Percentiles rank a stretch among this genome's conserved stretches.
Evolutionary conservation across 352 stramenopile species (phyloP).

Genomic region (Thalassiosira allenii): DNA sequence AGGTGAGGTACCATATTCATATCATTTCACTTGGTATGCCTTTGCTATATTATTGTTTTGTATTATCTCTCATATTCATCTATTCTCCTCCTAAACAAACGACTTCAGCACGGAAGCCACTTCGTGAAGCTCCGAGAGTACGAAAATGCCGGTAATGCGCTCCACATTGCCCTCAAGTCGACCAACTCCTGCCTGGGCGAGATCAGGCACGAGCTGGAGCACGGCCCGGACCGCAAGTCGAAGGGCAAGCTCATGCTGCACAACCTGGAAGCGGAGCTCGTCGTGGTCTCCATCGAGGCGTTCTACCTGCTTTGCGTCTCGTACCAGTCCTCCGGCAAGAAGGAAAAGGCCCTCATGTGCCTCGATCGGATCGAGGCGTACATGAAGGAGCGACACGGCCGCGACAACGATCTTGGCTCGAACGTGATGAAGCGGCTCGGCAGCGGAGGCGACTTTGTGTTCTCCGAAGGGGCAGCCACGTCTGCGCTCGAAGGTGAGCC

Average conservation of each 20-base stretch:
- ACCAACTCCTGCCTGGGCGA: conserved; percentile 44
- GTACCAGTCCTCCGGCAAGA: conserved; percentile 28
- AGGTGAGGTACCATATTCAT: too few species aligned
- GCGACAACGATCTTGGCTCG: conserved; percentile 38
- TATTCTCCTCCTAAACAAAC: too few species aligned
- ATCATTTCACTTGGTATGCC: too few species aligned
- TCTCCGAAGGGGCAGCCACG: conserved; percentile 31
- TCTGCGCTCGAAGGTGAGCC: conserved; percentile 2
- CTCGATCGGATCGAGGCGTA: conserved; percentile 51
- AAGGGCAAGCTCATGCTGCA: conserved; percentile 44
- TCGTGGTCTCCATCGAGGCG: conserved; percentile 53
- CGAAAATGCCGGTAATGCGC: conserved; percentile 23
- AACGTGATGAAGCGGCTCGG: conserved; percentile 38
- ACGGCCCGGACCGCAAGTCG: conserved; percentile 12
- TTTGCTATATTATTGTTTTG: too few species aligned
- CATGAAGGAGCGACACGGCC: conserved; percentile 43
- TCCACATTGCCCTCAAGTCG: conserved; percentile 48
- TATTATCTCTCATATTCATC: too few species aligned
- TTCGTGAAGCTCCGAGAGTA: conserved; percentile 39
- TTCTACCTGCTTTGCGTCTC: conserved; percentile 47
- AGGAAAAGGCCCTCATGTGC: conserved; percentile 40
- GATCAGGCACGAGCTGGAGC: conserved; percentile 25
- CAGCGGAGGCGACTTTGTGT: conserved; percentile 25
- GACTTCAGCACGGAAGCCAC: conserved; percentile 54
- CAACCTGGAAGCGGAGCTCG: conserved; percentile 51